Conservation (phyloP, 176 grass and related monocot genomes). For the Tillandsia fasciculata region DNA sequence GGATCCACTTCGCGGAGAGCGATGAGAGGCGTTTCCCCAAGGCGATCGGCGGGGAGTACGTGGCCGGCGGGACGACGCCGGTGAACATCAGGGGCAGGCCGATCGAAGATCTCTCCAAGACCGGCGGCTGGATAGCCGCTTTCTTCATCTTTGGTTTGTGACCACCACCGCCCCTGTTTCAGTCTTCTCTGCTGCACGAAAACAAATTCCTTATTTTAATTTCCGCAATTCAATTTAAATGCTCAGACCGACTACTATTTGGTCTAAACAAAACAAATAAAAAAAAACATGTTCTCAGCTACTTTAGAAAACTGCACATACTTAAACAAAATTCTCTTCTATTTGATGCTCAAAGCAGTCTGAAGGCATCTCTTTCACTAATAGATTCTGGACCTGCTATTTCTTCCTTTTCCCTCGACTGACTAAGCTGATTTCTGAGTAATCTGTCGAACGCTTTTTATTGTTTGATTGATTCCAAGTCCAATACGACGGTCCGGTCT, state of each 20-base stretch:
- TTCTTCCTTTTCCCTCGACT: no score
- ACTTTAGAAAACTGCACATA: neutral
- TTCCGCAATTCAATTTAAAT: neutral
- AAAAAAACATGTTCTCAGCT: neutral
- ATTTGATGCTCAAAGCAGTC: neutral
- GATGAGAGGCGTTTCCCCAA: constrained; percentile 43
- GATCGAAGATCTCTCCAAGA: constrained; percentile 49
- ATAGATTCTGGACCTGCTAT: no score
- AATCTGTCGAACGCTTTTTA: neutral
- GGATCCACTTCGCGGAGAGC: constrained; percentile 54
- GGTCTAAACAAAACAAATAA: neutral
- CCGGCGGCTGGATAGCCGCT: constrained; percentile 75
- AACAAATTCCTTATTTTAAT: neutral
- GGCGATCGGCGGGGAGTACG: constrained; percentile 31
- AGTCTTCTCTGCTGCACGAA: neutral
- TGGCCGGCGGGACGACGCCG: constrained; percentile 37
- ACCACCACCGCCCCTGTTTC: neutral
- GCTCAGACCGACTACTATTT: neutral
- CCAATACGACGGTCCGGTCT: neutral
- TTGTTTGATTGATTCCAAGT: neutral
- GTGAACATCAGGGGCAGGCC: constrained; percentile 58
- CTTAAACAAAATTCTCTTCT: neutral
- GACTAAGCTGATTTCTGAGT: no score
- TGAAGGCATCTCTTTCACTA: no score
- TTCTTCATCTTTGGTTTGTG: constrained; percentile 72